Percentiles rank a stretch among this genome's conserved stretches.
phyloP scores from a whole-genome alignment of 768 basidiomycete genomes.

The Leccinum pellstonianum region DNA sequence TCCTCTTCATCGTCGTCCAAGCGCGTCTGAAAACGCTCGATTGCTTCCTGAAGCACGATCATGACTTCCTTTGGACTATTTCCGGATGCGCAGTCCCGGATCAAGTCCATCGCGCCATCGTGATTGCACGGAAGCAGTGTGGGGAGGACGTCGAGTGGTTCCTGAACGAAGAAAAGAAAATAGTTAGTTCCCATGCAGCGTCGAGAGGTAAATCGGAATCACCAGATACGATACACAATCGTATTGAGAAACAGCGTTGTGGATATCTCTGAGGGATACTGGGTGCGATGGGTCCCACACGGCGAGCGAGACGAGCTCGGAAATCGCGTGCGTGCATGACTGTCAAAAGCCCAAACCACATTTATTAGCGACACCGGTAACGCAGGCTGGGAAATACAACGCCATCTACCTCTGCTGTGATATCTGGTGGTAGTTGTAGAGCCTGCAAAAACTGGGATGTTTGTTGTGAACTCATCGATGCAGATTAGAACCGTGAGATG shows the following conservation, averaged over 20 bases:
- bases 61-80: slow-evolving; percentile 42
- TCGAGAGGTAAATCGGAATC: background rate
- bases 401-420: slow-evolving; percentile 25
- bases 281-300: background rate
- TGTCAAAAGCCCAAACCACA: slow-evolving; percentile 1
- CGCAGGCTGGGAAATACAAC: background rate
- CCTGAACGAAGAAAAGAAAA: slow-evolving; percentile 26
- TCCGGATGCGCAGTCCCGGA: slow-evolving; percentile 30
- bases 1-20: slow-evolving; percentile 12
- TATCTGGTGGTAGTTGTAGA: slow-evolving; percentile 19
- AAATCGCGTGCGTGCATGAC: slow-evolving; percentile 19
- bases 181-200: background rate
- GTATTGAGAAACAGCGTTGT: slow-evolving; percentile 16
- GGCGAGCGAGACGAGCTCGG: slow-evolving; percentile 23
- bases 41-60: slow-evolving; percentile 40
- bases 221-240: slow-evolving; percentile 21
- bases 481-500: background rate
- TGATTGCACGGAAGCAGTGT: slow-evolving; percentile 32
- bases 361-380: background rate
- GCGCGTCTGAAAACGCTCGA: slow-evolving; percentile 32
- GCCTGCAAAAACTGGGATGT: slow-evolving; percentile 14
- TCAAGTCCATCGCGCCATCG: slow-evolving; percentile 32
- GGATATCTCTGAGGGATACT: slow-evolving; percentile 20
- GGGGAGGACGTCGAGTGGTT: slow-evolving; percentile 40
- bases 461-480: slow-evolving; percentile 10